Base-by-base conservation (phyloP, 164 flowering plant species). In the Kingdonia uniflora region DNA sequence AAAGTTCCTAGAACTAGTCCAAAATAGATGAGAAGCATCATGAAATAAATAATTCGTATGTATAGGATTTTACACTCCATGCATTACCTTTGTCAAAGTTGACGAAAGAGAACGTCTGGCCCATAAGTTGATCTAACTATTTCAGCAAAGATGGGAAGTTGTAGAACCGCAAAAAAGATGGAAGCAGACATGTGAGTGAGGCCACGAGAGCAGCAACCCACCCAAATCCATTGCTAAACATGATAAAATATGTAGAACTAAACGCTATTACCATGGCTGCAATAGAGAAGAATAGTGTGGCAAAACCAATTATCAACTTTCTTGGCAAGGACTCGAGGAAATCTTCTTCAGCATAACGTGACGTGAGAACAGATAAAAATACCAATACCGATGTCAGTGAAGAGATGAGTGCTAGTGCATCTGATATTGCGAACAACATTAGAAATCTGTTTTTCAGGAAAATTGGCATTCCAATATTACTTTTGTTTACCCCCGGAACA, bases 271-370 rank as follows among this genome's bases (percentile, higher is more conserved):
- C 25, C 52, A 47, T 56, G 0, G 45, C 1, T 0, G 33, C 14
- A 29, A 56, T 46, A 5, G 60, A 29, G 20, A 56, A 11, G n/a
- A 56, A 56, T 15, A 56, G 60, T 1, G 29, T 35, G 5, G 19
- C 16, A 14, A 56, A 41, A 8, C 51, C 59, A 19, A 45, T 19
- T 19, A 44, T 45, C 29, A 56, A 33, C 10, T 19, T 46, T 25
- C 20, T 19, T 0, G 52, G 59, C 19, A 56, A 46, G 4, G 49
- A 43, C 40, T 29, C 24, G 2, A 55, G 25, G 24, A 55, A 55
- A 19, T 55, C 58, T 14, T 45, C 23, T 43, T 55, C 41, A 3
- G 46, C 57, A 42, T 41, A 54, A 10, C 47, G 57, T 11, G 57
- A 41, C 2, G 57, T 42, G 5, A 54, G 21, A 12, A 54, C 21